Base-by-base conservation (phyloP, 805 yeast species). In the Ogataea chonburiensis region DNA sequence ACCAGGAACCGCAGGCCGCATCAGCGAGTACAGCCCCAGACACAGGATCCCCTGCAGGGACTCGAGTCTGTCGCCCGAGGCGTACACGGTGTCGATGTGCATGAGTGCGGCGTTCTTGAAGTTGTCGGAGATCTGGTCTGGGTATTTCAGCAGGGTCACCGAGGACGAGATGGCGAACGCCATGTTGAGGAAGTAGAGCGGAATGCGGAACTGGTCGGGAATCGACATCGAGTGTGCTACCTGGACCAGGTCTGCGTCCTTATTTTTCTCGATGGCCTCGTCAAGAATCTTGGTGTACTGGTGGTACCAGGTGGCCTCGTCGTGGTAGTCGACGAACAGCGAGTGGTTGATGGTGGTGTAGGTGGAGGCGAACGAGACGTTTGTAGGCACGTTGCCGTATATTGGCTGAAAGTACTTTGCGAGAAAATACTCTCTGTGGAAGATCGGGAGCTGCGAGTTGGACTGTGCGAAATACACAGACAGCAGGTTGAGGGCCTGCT, bases 1-100 rank as follows among this genome's bases (percentile, higher is more conserved):
- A 3, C 95, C 93, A 0, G 96, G 95, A 10, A 76, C 75, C 1
- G 91, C 80, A 0, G 96, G 96, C 39, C 95, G 70, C 95, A 88
- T 86, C 21, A 82, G 69, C 1, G 94, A 77, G 54, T 83, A 88
- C 4, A 81, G 54, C 0, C 91, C 77, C 26, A 84, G 61, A 10
- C 86, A 63, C 12, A 88, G 55, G 10, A 85, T 64, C 0, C 89
- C 88, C 52, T 84, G 91, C 3, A 88, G 58, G 1, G 83, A 70
- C 49, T 85, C 94, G 24, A 86, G 61, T 28, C 81, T 69, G 48
- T 86, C 84, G 0, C 63, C 45, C 2, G 85, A 70, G 4, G 68
- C 56, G 53, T 77, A 77, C 1, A 81, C 74, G 1, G 74, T 64
- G 40, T 81, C 80, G 18, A 76, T 63, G 56, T 72, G 74, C 40